Evolutionary conservation across 2,329 filamentous ascomycete genomes (phyloP).

Genomic region (Fusarium kyushuense): DNA sequence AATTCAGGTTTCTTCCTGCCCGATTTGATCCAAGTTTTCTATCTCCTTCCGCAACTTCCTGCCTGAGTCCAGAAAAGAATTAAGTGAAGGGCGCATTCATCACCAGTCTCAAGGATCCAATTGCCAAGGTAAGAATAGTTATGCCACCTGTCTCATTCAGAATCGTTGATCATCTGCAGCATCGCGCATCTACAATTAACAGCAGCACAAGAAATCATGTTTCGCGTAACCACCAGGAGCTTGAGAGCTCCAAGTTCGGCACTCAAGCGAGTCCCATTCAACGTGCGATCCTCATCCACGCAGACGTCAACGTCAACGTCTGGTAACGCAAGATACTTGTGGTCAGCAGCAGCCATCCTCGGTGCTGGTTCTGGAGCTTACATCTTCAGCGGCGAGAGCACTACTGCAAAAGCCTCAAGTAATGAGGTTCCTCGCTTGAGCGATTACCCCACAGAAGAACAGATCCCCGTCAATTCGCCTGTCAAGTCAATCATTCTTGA

Average conservation of each 20-base stretch:
- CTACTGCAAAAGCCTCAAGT: not conserved
- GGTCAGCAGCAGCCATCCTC: constrained; percentile 16
- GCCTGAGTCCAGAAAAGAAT: no score
- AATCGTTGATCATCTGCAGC: no score
- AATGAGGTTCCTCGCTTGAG: constrained; percentile 22
- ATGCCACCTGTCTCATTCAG: constrained; percentile 10
- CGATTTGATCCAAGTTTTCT: not conserved
- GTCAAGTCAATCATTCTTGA: constrained; percentile 45
- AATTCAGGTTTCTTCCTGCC: not conserved
- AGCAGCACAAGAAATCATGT: constrained; percentile 20
- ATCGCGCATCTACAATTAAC: not conserved
- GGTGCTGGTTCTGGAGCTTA: constrained; percentile 27
- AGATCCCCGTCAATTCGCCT: constrained; percentile 46
- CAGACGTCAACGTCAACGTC: constrained; percentile 13
- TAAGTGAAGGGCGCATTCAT: not conserved
- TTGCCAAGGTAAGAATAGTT: not conserved
- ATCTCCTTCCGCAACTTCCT: not conserved
- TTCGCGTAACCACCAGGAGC: constrained; percentile 11
- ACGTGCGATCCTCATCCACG: constrained; percentile 33
- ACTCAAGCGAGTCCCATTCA: constrained; percentile 9
- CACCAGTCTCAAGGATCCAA: not conserved
- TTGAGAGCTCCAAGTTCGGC: not conserved
- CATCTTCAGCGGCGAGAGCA: constrained; percentile 12
- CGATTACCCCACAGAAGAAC: constrained; percentile 31
- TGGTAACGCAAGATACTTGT: constrained; percentile 8